These are phyloP conservation scores for Barnettozyma botsteinii DNA, from an alignment of 805 yeast species.

Conservation along the genomic window DNA sequence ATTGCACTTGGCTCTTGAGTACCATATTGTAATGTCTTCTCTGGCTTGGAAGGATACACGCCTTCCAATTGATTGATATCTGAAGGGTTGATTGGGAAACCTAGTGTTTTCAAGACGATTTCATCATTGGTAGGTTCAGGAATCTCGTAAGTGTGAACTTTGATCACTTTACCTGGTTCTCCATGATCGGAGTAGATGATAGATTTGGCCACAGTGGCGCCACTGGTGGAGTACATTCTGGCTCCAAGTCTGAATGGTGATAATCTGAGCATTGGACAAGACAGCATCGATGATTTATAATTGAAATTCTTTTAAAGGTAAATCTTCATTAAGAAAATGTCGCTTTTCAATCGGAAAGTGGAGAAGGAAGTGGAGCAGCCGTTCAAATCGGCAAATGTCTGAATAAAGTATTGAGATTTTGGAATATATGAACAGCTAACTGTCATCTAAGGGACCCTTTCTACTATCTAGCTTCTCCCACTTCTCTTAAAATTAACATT, in stretches of 20 bases:
- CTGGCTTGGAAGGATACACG: slow-evolving; percentile 76
- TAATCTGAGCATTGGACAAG: slow-evolving; percentile 4
- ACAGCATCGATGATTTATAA: not conserved
- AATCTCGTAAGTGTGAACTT: slow-evolving; percentile 46
- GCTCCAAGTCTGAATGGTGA: slow-evolving; percentile 1
- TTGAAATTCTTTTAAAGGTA: not conserved
- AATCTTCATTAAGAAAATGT: not conserved
- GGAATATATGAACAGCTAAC: no score
- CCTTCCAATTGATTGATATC: slow-evolving; percentile 85
- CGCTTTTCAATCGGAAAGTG: not conserved
- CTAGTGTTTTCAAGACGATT: slow-evolving; percentile 62
- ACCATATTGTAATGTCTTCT: slow-evolving; percentile 43
- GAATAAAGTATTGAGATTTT: no score
- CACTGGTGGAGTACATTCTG: slow-evolving; percentile 8
- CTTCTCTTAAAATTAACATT: no score
- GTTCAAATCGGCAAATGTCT: no score
- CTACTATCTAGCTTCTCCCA: no score
- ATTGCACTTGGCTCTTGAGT: slow-evolving; percentile 67
- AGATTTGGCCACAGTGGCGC: slow-evolving; percentile 46
- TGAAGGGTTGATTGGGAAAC: slow-evolving; percentile 86
- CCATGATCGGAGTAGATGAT: slow-evolving; percentile 67
- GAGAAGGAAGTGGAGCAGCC: no score
- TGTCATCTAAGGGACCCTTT: no score
- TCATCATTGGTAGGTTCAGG: slow-evolving; percentile 41
- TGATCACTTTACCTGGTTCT: slow-evolving; percentile 50